Evolutionary conservation across 208 protist genomes (phyloP).

Genomic region (Porcisia deanei): DNA sequence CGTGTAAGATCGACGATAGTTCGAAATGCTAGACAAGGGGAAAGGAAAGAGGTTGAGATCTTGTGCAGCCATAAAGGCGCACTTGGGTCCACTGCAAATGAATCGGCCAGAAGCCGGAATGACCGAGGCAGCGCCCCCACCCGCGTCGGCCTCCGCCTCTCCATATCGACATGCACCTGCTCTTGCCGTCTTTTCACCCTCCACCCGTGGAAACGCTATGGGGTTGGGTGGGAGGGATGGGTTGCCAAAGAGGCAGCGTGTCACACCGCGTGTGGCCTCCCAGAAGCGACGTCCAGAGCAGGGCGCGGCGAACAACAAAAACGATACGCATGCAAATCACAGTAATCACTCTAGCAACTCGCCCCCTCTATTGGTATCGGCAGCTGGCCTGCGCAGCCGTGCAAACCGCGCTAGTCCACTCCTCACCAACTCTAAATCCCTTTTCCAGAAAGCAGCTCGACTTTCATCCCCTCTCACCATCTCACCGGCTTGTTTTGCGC

Average conservation of each 20-base stretch:
- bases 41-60: not conserved
- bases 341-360: not conserved
- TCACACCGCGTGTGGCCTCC: slow-evolving; percentile 1
- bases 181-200: not conserved
- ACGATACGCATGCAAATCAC: not conserved
- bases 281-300: not conserved
- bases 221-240: not conserved
- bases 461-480: not conserved
- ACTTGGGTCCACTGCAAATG: slow-evolving; percentile 1
- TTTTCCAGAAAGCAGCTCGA: not conserved
- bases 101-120: not conserved
- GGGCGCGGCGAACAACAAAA: not conserved
- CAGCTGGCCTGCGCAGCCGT: not conserved
- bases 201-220: not conserved
- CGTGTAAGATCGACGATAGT: not conserved
- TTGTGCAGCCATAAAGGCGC: not conserved
- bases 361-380: not conserved
- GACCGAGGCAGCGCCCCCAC: not conserved
- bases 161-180: not conserved
- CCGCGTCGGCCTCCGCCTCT: not conserved
- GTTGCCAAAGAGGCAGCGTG: slow-evolving; percentile 13
- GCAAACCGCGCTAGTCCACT: not conserved
- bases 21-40: not conserved
- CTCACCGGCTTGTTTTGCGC: not conserved
- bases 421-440: not conserved